phyloP scores from a whole-genome alignment of 805 yeast species.

The Barnettozyma botsteinii region DNA sequence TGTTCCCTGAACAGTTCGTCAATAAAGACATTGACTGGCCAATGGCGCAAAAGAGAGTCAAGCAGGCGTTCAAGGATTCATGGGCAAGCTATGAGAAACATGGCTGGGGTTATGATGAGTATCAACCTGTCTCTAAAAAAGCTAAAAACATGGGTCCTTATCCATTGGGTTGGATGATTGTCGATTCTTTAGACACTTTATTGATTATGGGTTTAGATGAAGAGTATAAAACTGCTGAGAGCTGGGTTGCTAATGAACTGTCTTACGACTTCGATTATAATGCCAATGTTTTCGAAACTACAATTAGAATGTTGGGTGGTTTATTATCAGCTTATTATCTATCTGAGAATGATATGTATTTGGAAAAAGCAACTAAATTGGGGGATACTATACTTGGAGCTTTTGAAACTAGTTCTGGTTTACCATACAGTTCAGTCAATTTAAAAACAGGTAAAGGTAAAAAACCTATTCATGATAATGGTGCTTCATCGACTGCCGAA shows the following conservation, averaged over 20 bases:
- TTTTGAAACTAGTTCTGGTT: constrained; percentile 57
- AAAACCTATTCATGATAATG: constrained; percentile 57
- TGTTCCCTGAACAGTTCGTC: constrained; percentile 2
- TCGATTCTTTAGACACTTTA: constrained; percentile 81
- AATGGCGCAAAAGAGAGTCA: constrained; percentile 46
- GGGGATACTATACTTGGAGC: constrained; percentile 72
- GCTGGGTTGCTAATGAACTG: constrained; percentile 71
- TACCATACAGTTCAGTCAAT: constrained; percentile 79
- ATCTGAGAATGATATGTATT: constrained; percentile 60
- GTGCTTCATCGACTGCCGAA: constrained; percentile 87
- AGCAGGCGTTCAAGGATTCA: constrained; percentile 60
- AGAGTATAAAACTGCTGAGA: constrained; percentile 56
- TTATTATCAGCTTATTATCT: constrained; percentile 76
- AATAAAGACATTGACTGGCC: constrained; percentile 34
- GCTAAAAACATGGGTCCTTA: constrained; percentile 72
- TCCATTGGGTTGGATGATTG: constrained; percentile 92
- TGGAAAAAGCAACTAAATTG: constrained; percentile 73
- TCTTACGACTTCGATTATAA: constrained; percentile 65
- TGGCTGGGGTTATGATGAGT: constrained; percentile 84
- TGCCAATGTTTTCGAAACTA: constrained; percentile 88
- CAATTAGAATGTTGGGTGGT: constrained; percentile 92
- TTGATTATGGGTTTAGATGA: constrained; percentile 59
- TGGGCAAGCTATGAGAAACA: constrained; percentile 71
- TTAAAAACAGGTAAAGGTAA: constrained; percentile 56
- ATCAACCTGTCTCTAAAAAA: constrained; percentile 55